These are phyloP conservation scores for Penicillium sp. DNA, from an alignment of 2,329 filamentous ascomycete species.

Conservation along the genomic window DNA sequence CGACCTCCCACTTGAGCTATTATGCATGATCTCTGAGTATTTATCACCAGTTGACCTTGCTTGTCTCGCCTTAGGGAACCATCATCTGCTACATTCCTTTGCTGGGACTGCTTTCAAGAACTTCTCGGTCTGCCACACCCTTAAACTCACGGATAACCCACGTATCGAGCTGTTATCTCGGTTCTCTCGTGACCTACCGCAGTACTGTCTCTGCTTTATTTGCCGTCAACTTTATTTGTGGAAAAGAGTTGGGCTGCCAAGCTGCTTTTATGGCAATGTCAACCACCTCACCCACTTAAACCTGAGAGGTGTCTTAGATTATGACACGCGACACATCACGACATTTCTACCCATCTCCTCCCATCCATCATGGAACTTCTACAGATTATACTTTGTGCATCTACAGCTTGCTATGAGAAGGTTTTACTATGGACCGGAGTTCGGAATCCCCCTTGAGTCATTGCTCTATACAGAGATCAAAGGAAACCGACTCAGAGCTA, in stretches of 20 bases:
- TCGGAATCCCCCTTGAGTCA: slow-evolving; percentile 10
- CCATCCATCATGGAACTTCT: not conserved
- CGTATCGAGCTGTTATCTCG: not conserved
- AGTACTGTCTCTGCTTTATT: slow-evolving; percentile 13
- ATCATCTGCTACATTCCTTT: not conserved
- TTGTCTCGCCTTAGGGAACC: not conserved
- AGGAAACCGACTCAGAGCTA: not conserved
- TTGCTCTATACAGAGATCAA: slow-evolving; percentile 8
- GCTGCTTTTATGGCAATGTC: not conserved
- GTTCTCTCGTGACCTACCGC: not conserved
- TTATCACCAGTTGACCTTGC: not conserved
- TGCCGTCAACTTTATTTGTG: slow-evolving; percentile 15
- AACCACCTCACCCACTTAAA: not conserved
- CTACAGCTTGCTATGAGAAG: slow-evolving; percentile 14
- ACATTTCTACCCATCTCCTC: not conserved
- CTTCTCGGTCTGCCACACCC: not conserved
- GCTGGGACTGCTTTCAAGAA: not conserved
- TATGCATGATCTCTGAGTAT: not conserved
- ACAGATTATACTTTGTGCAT: slow-evolving; percentile 8
- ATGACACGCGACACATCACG: not conserved
- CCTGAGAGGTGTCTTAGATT: not conserved
- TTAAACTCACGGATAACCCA: not conserved
- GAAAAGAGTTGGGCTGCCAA: slow-evolving; percentile 6
- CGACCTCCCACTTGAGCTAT: not conserved
- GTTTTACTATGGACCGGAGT: slow-evolving; percentile 10